Base-by-base conservation (phyloP, 192 early-diverging fungal species). In the Coemansia brasiliensis region DNA sequence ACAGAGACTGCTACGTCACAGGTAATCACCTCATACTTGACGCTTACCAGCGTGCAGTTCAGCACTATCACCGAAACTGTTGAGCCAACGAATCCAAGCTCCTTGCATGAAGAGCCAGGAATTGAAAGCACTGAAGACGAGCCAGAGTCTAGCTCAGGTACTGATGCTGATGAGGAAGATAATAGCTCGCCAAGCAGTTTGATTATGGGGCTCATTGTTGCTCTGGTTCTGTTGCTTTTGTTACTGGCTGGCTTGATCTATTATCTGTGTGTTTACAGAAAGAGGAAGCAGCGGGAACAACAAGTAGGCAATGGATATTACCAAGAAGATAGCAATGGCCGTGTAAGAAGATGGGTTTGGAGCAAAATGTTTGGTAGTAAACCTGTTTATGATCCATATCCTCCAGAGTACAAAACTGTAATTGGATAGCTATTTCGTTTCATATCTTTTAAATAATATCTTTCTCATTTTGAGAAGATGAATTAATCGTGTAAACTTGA, bases 191-290 rank as follows among this genome's bases (percentile, higher is more conserved):
- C 54, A 21, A 13, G 15, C 37, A 41, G 20, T 4, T 6, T 42
- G 26, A 24, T 25, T 6, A 42, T 13, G 24, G 54, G 40, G 5
- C n/a, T 56, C 1, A 56, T 56, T 24, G 11, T 56, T 56, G 54
- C 21, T 13, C 13, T 56, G 39, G 21, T 42, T 25, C 8, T 43
- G 24, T 10, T 56, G n/a, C 1, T 56, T 12, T 21, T 56, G 12
- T 9, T 40, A 13, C 17, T 56, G 39, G 27, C 27, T 15, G 39
- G n/a, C 5, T 10, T 56, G 37, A 9, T 22, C 5, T 56, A 27
- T n/a, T 56, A 56, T 17, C 26, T 39, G 12, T 56, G 39, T 13
- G 20, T 56, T 1, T 56, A 56, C 26, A 56, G 38, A 56, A 56
- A 39, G 41, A 55, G 18, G 22, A 56, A 56, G 39, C 37, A 56